These are phyloP conservation scores for Byssoonygena ceratinophila DNA, from an alignment of 2,329 filamentous ascomycete genomes.

Conservation along the genomic window DNA sequence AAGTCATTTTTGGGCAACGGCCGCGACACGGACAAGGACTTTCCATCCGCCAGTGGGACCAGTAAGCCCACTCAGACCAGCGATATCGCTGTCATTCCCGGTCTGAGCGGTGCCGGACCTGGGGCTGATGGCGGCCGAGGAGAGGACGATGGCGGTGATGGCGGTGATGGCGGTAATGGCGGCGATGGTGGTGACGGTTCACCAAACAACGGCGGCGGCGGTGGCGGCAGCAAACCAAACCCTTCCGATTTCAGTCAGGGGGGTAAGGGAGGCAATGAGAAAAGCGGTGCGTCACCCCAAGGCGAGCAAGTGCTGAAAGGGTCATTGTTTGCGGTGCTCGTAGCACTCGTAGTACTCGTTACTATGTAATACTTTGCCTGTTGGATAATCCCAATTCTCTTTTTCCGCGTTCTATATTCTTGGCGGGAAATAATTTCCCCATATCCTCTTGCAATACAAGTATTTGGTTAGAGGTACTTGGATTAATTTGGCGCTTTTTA, in stretches of 20 bases:
- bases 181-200: conserved; percentile 15
- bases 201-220: conserved; percentile 19
- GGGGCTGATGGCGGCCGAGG: conserved; percentile 22
- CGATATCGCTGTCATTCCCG: conserved; percentile 25
- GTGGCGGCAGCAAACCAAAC: conserved; percentile 18
- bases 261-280: background rate
- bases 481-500: conserved; percentile 7
- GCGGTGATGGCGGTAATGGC: conserved; percentile 16
- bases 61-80: conserved; percentile 24
- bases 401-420: conserved; percentile 3
- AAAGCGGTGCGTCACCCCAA: conserved; percentile 25
- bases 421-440: conserved; percentile 2
- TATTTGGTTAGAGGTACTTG: background rate
- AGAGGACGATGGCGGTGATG: conserved; percentile 17
- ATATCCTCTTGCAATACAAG: conserved; percentile 8
- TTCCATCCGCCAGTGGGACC: conserved; percentile 26
- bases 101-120: conserved; percentile 26
- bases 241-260: conserved; percentile 28
- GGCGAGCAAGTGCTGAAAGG: conserved; percentile 35
- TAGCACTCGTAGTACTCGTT: conserved; percentile 38
- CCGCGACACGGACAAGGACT: conserved; percentile 53
- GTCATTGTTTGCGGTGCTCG: conserved; percentile 39
- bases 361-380: conserved; percentile 29
- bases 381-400: conserved; percentile 13
- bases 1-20: conserved; percentile 74